phyloP scores from a whole-genome alignment of 371 early-diverging fungal genomes.

The Fennellomyces sp. region DNA sequence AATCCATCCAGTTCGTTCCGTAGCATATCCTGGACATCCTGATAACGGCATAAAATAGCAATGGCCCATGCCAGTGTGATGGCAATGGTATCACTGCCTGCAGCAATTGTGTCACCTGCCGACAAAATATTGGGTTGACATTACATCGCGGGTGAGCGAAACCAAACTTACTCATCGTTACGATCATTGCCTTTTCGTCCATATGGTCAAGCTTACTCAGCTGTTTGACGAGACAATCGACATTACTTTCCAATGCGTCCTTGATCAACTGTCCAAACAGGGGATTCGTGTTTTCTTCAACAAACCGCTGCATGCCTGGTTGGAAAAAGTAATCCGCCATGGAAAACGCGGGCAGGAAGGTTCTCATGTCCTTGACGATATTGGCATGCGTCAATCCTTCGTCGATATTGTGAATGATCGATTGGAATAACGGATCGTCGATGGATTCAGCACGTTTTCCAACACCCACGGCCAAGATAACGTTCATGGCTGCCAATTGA shows the following conservation, averaged over 20 bases:
- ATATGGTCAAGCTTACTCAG: constrained; percentile 18
- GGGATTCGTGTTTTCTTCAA: not conserved
- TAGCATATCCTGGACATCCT: constrained; percentile 17
- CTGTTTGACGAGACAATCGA: constrained; percentile 15
- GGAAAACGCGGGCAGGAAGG: constrained; percentile 16
- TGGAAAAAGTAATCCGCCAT: not conserved
- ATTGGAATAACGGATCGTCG: constrained; percentile 9
- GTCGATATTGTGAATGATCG: constrained; percentile 6
- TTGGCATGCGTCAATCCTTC: not conserved
- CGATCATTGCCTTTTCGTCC: constrained; percentile 16
- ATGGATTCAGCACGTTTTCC: constrained; percentile 10
- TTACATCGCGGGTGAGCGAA: too few species aligned
- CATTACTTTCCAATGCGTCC: constrained; percentile 3
- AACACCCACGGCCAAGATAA: not conserved
- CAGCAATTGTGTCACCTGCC: constrained; percentile 18
- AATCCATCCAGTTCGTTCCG: constrained; percentile 13
- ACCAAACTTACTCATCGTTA: constrained; percentile 19
- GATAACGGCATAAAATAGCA: constrained; percentile 13
- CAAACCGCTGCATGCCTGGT: not conserved
- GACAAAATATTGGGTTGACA: too few species aligned
- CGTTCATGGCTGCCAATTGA: constrained; percentile 11
- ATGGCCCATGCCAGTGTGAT: constrained; percentile 13
- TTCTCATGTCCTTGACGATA: constrained; percentile 8
- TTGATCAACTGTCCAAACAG: constrained; percentile 3
- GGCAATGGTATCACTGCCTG: constrained; percentile 18